These are phyloP conservation scores for Ochromonas danica DNA, from an alignment of 108 stramenopile species.

Conservation along the genomic window DNA sequence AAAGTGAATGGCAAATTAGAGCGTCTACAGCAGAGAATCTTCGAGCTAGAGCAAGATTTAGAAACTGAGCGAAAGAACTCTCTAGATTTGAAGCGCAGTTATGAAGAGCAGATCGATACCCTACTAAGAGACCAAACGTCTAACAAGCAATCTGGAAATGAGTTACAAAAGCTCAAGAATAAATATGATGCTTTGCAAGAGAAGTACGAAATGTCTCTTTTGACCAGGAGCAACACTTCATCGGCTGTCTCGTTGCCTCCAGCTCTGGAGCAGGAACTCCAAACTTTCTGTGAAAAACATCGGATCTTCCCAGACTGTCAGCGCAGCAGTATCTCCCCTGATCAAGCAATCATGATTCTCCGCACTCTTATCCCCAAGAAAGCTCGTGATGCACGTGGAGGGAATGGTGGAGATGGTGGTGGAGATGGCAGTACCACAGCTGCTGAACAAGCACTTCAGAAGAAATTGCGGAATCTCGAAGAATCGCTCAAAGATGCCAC, in stretches of 20 bases:
- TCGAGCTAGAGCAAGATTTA: not conserved
- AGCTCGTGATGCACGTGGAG: too few species aligned
- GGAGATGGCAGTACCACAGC: not conserved
- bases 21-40: not conserved
- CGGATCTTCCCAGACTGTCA: not conserved
- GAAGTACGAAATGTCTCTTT: not conserved
- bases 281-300: not conserved
- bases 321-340: not conserved
- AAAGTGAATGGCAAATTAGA: constrained; percentile 31
- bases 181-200: not conserved
- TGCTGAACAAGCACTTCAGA: not conserved
- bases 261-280: not conserved
- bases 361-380: not conserved
- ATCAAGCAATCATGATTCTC: not conserved
- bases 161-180: not conserved
- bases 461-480: not conserved
- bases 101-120: not conserved
- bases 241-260: not conserved
- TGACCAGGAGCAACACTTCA: not conserved
- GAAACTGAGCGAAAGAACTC: not conserved
- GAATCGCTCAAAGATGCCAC: not conserved
- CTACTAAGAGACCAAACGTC: not conserved
- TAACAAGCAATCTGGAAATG: not conserved
- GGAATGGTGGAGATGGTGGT: too few species aligned
- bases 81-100: not conserved